Evolutionary conservation across 768 basidiomycete genomes (phyloP).

Genomic region (Coprinellus micaceus): DNA sequence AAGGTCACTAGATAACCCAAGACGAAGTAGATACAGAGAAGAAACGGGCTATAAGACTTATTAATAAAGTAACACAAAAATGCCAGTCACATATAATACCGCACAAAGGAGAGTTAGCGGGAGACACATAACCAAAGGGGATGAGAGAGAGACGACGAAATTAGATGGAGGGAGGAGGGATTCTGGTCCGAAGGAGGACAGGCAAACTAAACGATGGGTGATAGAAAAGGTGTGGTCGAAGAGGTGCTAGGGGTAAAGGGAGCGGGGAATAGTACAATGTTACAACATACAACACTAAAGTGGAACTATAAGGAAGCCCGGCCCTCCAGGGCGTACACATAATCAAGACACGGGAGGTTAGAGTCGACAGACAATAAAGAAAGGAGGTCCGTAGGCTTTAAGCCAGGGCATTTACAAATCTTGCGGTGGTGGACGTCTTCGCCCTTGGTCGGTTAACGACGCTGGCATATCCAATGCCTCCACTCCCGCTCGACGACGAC

Average conservation of each 20-base stretch:
- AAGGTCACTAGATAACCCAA: slow-evolving; percentile 12
- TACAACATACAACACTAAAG: slow-evolving; percentile 5
- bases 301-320: not conserved
- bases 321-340: not conserved
- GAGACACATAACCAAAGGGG: no score
- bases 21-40: slow-evolving; percentile 19
- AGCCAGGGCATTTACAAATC: slow-evolving; percentile 56
- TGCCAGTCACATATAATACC: not conserved
- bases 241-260: not conserved
- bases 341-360: not conserved
- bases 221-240: not conserved
- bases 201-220: no score
- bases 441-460: slow-evolving; percentile 64
- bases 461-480: slow-evolving; percentile 20
- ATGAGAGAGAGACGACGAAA: no score
- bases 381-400: slow-evolving; percentile 11
- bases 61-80: not conserved
- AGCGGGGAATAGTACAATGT: slow-evolving; percentile 4
- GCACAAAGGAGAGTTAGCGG: not conserved
- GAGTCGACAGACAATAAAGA: not conserved
- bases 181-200: no score
- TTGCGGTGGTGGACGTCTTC: slow-evolving; percentile 60
- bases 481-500: not conserved
- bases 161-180: slow-evolving; percentile 14
- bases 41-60: not conserved